Percentiles rank a stretch among this genome's conserved stretches.
Evolutionary conservation across 2,329 filamentous ascomycete genomes (phyloP).

Genomic region (Fonsecaea erecta): DNA sequence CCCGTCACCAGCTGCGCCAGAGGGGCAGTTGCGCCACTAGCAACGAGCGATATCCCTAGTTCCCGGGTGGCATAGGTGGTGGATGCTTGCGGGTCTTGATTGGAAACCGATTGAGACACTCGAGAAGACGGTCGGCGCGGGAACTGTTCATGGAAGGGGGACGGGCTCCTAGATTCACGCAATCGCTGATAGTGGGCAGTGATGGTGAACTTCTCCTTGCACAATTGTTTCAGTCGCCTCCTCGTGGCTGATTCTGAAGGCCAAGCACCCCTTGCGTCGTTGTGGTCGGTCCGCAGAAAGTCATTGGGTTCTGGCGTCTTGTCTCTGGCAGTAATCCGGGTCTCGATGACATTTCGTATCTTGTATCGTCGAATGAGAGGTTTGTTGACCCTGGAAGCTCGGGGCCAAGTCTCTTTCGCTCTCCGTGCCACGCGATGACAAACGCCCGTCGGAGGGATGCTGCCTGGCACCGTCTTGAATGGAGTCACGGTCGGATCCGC

Average conservation of each 20-base stretch:
- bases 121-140: conserved; percentile 40
- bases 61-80: conserved; percentile 50
- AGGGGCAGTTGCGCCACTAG: conserved; percentile 47
- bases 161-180: conserved; percentile 64
- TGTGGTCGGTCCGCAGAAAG: conserved; percentile 33
- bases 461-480: conserved; percentile 69
- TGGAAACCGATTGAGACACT: conserved; percentile 32
- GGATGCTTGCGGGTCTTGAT: conserved; percentile 36
- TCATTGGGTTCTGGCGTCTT: conserved; percentile 38
- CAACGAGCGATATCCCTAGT: conserved; percentile 51
- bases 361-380: conserved; percentile 36
- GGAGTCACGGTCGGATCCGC: conserved; percentile 69
- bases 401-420: conserved; percentile 65
- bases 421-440: conserved; percentile 66
- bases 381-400: conserved; percentile 39
- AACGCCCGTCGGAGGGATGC: conserved; percentile 66
- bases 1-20: conserved; percentile 44
- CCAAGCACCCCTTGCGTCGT: conserved; percentile 52
- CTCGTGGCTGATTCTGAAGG: conserved; percentile 64
- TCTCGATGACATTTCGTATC: conserved; percentile 37
- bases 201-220: conserved; percentile 65
- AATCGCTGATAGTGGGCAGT: conserved; percentile 68
- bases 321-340: conserved; percentile 24
- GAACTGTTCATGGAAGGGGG: conserved; percentile 55
- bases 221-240: conserved; percentile 62